phyloP scores from a whole-genome alignment of 345 rosid species.

The Bruguiera parviflora region DNA sequence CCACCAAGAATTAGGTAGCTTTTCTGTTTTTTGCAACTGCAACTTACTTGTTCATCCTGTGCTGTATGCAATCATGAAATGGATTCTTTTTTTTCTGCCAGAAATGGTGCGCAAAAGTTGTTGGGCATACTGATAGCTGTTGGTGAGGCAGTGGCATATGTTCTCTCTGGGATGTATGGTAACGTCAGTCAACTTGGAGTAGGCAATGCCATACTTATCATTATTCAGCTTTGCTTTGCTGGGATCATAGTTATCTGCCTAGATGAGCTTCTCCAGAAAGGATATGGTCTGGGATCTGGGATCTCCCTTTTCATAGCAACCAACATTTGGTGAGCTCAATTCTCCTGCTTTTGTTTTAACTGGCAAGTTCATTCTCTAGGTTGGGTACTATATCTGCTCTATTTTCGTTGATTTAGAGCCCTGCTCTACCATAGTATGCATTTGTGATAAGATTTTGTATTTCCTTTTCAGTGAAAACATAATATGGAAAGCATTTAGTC shows the following conservation, averaged over 20 bases:
- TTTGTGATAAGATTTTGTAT: neutral
- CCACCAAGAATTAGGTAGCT: neutral
- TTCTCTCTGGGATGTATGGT: conserved; percentile 83
- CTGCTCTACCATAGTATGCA: neutral
- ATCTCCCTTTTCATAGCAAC: conserved; percentile 90
- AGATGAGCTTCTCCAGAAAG: conserved; percentile 83
- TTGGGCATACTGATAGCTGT: conserved; percentile 70
- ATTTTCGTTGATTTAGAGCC: neutral
- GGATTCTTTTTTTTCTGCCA: conserved; percentile 22
- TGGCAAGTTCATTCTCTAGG: neutral
- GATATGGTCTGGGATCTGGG: conserved; percentile 81
- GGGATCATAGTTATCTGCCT: conserved; percentile 78
- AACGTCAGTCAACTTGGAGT: conserved; percentile 76
- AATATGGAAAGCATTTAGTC: conserved; percentile 89
- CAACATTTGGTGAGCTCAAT: conserved; percentile 58
- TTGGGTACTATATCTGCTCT: neutral
- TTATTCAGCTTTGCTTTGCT: conserved; percentile 77
- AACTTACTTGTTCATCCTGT: neutral
- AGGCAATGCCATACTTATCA: conserved; percentile 75
- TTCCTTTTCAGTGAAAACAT: conserved; percentile 62
- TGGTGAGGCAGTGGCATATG: conserved; percentile 83
- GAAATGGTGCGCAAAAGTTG: conserved; percentile 84
- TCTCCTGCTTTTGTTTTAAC: neutral
- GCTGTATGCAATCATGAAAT: neutral
- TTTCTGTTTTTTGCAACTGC: neutral